These are phyloP conservation scores for Iris macrosiphon DNA, from an alignment of 106 monocot species.

Conservation along the genomic window DNA sequence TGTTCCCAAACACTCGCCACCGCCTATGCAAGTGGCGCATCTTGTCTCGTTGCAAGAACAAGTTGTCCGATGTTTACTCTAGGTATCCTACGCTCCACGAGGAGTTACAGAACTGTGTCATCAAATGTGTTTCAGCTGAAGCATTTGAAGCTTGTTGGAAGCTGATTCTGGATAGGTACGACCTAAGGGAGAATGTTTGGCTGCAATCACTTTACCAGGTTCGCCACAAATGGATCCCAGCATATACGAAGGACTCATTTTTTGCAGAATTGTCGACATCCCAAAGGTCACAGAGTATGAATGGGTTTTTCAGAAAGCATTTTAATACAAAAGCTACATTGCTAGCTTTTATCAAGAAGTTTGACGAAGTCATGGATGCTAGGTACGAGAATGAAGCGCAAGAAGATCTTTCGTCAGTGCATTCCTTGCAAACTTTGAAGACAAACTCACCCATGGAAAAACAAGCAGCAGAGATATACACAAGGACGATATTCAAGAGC, in stretches of 20 bases:
- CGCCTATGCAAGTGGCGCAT: constrained; percentile 57
- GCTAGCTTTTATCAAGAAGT: constrained; percentile 34
- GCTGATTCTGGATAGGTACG: constrained; percentile 43
- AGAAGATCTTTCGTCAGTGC: constrained; percentile 34
- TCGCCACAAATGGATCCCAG: constrained; percentile 63
- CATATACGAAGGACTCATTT: constrained; percentile 51
- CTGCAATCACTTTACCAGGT: constrained; percentile 40
- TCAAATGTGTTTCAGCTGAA: constrained; percentile 28
- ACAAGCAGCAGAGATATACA: constrained; percentile 59
- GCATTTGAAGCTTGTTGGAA: constrained; percentile 55
- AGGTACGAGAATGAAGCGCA: constrained; percentile 50
- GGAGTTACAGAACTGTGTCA: constrained; percentile 48
- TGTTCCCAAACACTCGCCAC: constrained; percentile 57
- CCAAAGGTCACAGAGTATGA: constrained; percentile 55
- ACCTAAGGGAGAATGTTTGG: constrained; percentile 63
- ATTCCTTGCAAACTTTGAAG: constrained; percentile 31
- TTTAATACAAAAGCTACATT: constrained; percentile 40
- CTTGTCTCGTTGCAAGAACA: constrained; percentile 64
- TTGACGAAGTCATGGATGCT: constrained; percentile 51
- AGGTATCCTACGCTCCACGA: constrained; percentile 34
- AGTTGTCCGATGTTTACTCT: constrained; percentile 33
- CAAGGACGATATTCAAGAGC: constrained; percentile 45
- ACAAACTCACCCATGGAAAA: constrained; percentile 48
- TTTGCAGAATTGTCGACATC: constrained; percentile 60
- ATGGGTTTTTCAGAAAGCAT: constrained; percentile 45